Evolutionary conservation across 2,329 filamentous ascomycete genomes (phyloP), one percentile per base, ranked within the genome.

Genomic region (Pleurostoma richardsiae): DNA sequence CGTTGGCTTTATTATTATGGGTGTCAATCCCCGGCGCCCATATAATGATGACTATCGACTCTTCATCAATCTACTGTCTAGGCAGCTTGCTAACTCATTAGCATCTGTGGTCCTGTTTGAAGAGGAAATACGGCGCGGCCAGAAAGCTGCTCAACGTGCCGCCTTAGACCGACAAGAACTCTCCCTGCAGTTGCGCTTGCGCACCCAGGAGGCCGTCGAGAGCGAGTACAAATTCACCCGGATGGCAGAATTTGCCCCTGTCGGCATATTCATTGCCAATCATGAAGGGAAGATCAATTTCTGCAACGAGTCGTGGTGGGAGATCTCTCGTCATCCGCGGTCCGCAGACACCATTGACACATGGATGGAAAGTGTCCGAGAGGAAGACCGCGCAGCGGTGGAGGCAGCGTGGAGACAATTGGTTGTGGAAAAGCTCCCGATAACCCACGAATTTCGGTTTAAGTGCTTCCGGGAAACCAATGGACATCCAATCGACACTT

Each of bases 221-320:
- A 82, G 82, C 59, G 88, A 94, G 61, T 84, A 86, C 30, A 85
- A 85, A 48, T 94, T 94, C 60, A 89, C 86, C 1, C 77, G 87
- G 40, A 90, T 94, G 86, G 87, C 88, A 3, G 88, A 91, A 59
- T 88, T 90, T 52, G 86, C 87, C 0, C 88, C 88, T 0, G 88
- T 91, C 1, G 89, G 88, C 29, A 85, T 95, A 69, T 92, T 92
- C 61, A 91, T 94, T 54, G 86, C 87, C n/a, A 79, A 90, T 58
- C 74, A 79, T 1, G 64, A 73, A 39, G 88, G 89, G 4, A 71
- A 77, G 28, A 87, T 94, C 55, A 87, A 79, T 7, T 94, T 89
- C 60, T 88, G 84, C 60, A 95, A 95, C 60, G 86, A 91, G 52
- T 88, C 86, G 59, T 94, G 80, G 79, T 83, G 76, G 77, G 74